Base-by-base conservation (phyloP, 2,329 filamentous ascomycete genomes). In the Acarospora socialis region DNA sequence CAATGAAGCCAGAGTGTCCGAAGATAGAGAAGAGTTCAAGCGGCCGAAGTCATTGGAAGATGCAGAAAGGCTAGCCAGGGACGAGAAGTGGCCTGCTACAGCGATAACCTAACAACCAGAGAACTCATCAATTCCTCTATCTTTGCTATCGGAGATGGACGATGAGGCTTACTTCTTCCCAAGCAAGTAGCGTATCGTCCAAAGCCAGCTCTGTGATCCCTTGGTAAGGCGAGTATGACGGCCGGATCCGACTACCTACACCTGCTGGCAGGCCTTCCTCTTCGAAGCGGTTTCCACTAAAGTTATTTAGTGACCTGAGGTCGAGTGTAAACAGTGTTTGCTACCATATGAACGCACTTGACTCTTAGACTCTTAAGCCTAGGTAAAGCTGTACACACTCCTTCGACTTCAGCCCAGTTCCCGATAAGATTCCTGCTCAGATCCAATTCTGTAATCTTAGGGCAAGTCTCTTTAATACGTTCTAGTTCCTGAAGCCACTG, bases 361-460 rank as follows among this genome's bases (percentile, higher is more conserved):
- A 87, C 57, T 40, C 73, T 74, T 43, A 94, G 52, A 30, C 59
- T 71, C 35, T 60, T 70, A 41, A 95, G 51, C 13, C 63, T 61
- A n/a, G 67, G 64, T 21, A 95, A 59, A 41, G 79, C 70, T 5
- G 59, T 59, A 50, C 81, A 90, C 22, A 95, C 79, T 2, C 68
- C 62, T 12, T 72, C 66, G 7, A 93, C 66, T 15, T 80, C 71
- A 2, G 58, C 57, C 52, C 86, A 69, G 7, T 57, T 59, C 34
- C 75, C 72, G 46, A 95, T 74, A 20, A 93, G 53, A 51, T 92
- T 95, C 30, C 82, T 70, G 48, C 84, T 84, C 24, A 98, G 54
- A 49, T 94, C 86, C 27, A 95, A 61, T 48, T 93, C 81, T 1
- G 67, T 61, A 24, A 73, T 66, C 32, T 68, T 70, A 0, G 69